These are phyloP conservation scores for Trematosphaeria pertusa DNA, from an alignment of 2,329 filamentous ascomycete genomes.

Conservation along the genomic window DNA sequence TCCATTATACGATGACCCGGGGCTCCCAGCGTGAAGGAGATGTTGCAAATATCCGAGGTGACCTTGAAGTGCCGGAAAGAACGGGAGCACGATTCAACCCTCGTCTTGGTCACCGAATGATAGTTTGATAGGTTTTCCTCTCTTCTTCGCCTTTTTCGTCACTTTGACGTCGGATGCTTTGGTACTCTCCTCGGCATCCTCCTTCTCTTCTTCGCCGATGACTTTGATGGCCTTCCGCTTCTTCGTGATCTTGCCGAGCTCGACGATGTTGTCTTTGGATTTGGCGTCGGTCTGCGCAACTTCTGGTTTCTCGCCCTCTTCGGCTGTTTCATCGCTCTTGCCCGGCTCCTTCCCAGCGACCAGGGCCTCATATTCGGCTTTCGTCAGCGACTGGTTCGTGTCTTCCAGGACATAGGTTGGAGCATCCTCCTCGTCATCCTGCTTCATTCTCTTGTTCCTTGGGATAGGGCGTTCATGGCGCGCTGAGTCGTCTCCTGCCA, in stretches of 20 bases:
- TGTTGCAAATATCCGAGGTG: too few relatives aligned
- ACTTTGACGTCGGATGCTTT: constrained; percentile 22
- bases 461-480: constrained; percentile 54
- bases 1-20: too few relatives aligned
- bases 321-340: constrained; percentile 11
- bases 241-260: constrained; percentile 41
- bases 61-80: too few relatives aligned
- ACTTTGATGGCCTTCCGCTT: constrained; percentile 49
- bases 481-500: constrained; percentile 58
- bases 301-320: constrained; percentile 11
- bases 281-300: constrained; percentile 13
- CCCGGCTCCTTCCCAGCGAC: constrained; percentile 38
- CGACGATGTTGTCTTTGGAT: constrained; percentile 39
- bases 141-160: constrained; percentile 45
- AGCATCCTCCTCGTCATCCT: constrained; percentile 76
- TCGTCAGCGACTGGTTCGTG: constrained; percentile 67
- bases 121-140: constrained; percentile 45
- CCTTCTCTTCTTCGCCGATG: constrained; percentile 38
- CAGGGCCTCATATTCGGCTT: constrained; percentile 58
- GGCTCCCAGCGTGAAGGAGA: too few relatives aligned
- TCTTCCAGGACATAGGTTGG: constrained; percentile 78
- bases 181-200: constrained; percentile 12
- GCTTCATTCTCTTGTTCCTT: constrained; percentile 52
- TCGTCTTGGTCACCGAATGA: constrained; percentile 47
- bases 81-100: constrained; percentile 18